A percentile compares a stretch with the other conserved stretches of the same genome.
phyloP scores from a whole-genome alignment of 306 rosid genomes.

The Boehmeria nivea region DNA sequence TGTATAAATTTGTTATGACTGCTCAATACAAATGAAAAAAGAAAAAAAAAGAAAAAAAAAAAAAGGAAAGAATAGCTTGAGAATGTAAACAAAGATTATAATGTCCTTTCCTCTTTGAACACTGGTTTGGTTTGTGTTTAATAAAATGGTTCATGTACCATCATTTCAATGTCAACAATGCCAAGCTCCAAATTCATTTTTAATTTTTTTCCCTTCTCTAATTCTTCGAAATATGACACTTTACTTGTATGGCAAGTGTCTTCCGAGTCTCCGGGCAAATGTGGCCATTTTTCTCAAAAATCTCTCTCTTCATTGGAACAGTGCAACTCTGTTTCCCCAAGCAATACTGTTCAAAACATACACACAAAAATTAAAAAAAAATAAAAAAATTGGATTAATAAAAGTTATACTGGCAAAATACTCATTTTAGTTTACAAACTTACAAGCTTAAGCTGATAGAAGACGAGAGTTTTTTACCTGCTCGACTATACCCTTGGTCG shows the following conservation, averaged over 20 bases:
- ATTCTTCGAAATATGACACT: slow-evolving; percentile 22
- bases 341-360: slow-evolving; percentile 46
- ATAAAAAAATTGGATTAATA: too few relatives aligned
- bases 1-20: not conserved
- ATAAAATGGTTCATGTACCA: not conserved
- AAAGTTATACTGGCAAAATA: too few relatives aligned
- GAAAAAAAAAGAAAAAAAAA: not conserved
- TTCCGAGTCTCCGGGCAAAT: slow-evolving; percentile 38
- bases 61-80: not conserved
- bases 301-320: slow-evolving; percentile 29
- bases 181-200: slow-evolving; percentile 1
- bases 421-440: too few relatives aligned
- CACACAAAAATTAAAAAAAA: not conserved
- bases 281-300: slow-evolving; percentile 31
- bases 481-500: slow-evolving; percentile 33
- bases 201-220: not conserved
- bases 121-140: not conserved
- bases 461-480: slow-evolving; percentile 20
- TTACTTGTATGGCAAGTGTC: slow-evolving; percentile 56
- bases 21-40: not conserved
- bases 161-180: not conserved
- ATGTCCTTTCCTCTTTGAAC: not conserved
- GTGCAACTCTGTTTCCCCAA: slow-evolving; percentile 43
- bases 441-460: not conserved
- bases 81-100: not conserved